phyloP scores from a whole-genome alignment of 176 grass and related monocot species.

The Ensete glaucum region DNA sequence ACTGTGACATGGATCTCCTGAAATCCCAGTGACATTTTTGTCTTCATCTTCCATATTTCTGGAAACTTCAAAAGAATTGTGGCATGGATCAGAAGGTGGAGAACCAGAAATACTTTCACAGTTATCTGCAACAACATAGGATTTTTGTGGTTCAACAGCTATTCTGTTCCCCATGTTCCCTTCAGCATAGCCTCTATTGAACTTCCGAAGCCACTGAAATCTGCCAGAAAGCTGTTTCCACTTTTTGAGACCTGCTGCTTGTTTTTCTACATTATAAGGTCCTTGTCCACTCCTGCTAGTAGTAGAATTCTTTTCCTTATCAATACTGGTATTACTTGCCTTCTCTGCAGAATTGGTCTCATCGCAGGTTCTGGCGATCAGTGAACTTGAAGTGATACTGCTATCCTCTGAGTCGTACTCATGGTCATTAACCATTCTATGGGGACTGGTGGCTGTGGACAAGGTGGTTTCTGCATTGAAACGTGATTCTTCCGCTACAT shows the following conservation, averaged over 20 bases:
- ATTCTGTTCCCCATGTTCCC: conserved; percentile 30
- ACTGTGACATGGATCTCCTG: background rate
- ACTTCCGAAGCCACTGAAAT: conserved; percentile 67
- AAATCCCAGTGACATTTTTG: background rate
- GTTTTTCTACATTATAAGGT: conserved; percentile 10
- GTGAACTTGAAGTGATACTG: conserved; percentile 17
- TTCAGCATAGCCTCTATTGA: conserved; percentile 48
- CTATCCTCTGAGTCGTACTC: conserved; percentile 25
- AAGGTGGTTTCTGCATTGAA: conserved; percentile 4
- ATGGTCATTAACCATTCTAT: conserved; percentile 23
- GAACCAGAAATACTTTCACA: background rate
- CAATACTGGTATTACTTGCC: conserved; percentile 11
- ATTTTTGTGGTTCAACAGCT: conserved; percentile 15
- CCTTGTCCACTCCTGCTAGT: background rate
- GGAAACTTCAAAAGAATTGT: conserved; percentile 8
- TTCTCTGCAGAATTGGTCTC: conserved; percentile 26
- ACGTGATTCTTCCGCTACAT: conserved; percentile 15
- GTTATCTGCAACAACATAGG: conserved; percentile 10
- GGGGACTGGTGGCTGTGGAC: conserved; percentile 20
- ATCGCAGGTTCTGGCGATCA: conserved; percentile 25
- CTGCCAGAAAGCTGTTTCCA: conserved; percentile 58
- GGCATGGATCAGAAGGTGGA: conserved; percentile 23
- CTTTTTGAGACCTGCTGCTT: conserved; percentile 32
- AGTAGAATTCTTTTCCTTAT: background rate
- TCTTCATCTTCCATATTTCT: background rate